Conservation (phyloP, 768 basidiomycete genomes). For the Cystobasidium ongulense region DNA sequence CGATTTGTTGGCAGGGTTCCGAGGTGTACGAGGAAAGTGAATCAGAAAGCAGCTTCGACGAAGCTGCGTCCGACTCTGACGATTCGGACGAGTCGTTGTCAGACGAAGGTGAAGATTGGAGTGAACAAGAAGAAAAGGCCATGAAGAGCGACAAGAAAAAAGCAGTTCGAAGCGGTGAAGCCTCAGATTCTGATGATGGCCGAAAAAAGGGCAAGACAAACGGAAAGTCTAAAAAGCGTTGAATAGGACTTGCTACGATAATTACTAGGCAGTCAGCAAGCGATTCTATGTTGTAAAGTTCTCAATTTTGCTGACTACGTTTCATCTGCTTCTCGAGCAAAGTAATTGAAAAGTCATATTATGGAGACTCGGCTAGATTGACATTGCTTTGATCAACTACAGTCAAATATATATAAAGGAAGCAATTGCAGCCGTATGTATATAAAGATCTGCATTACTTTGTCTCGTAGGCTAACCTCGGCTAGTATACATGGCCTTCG, state of each 20-base stretch:
- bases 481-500: constrained; percentile 3
- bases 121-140: constrained; percentile 51
- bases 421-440: not conserved
- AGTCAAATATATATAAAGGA: not conserved
- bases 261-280: not conserved
- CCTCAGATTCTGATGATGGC: constrained; percentile 41
- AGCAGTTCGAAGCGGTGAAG: constrained; percentile 36
- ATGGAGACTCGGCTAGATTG: no score
- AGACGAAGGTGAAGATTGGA: constrained; percentile 76
- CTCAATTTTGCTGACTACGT: not conserved
- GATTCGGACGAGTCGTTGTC: constrained; percentile 42
- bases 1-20: constrained; percentile 44
- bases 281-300: not conserved
- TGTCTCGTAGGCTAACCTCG: not conserved
- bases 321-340: not conserved
- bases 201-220: constrained; percentile 40
- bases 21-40: constrained; percentile 52
- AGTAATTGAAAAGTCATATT: not conserved
- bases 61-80: constrained; percentile 63
- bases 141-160: constrained; percentile 59
- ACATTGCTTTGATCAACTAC: not conserved
- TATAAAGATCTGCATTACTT: not conserved
- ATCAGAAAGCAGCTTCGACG: constrained; percentile 54
- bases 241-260: not conserved
- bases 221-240: constrained; percentile 16